phyloP scores from a whole-genome alignment of 2,329 filamentous ascomycete species.

The Phialocephala sp. region DNA sequence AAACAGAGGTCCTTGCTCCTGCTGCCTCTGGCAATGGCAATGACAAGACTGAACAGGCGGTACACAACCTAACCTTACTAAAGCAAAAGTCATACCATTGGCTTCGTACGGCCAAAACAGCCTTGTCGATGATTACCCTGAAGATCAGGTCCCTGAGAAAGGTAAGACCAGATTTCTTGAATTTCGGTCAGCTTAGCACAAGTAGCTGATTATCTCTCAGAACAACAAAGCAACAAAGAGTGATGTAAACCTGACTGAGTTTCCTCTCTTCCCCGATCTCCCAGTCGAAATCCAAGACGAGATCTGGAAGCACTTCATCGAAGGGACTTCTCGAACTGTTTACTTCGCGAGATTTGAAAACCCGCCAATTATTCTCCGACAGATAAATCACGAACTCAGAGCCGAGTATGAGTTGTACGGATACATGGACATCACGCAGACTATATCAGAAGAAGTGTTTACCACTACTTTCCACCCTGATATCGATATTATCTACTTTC shows the following conservation, averaged over 20 bases:
- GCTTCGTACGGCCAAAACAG: too few species aligned
- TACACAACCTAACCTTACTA: too few species aligned
- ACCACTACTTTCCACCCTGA: not conserved
- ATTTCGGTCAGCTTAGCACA: not conserved
- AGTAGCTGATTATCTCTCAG: not conserved
- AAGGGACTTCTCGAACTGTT: not conserved
- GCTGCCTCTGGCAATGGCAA: not conserved
- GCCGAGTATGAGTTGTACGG: not conserved
- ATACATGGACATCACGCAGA: not conserved
- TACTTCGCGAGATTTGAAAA: not conserved
- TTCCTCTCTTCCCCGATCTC: not conserved
- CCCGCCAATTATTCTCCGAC: not conserved
- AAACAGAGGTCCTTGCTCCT: not conserved
- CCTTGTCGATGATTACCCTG: too few species aligned
- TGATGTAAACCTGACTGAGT: not conserved
- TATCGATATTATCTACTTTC: conserved; percentile 3
- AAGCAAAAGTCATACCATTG: too few species aligned
- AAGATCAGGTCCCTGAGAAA: too few species aligned
- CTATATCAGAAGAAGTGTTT: too few species aligned
- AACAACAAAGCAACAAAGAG: not conserved
- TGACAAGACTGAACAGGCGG: not conserved
- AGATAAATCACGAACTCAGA: not conserved
- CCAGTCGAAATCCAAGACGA: not conserved
- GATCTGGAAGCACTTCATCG: not conserved
- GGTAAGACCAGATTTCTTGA: too few species aligned